Percentiles rank a stretch among this genome's conserved stretches.
Evolutionary conservation across 2,329 filamentous ascomycete species (phyloP).

Genomic region (Phaeoacremonium minimum): DNA sequence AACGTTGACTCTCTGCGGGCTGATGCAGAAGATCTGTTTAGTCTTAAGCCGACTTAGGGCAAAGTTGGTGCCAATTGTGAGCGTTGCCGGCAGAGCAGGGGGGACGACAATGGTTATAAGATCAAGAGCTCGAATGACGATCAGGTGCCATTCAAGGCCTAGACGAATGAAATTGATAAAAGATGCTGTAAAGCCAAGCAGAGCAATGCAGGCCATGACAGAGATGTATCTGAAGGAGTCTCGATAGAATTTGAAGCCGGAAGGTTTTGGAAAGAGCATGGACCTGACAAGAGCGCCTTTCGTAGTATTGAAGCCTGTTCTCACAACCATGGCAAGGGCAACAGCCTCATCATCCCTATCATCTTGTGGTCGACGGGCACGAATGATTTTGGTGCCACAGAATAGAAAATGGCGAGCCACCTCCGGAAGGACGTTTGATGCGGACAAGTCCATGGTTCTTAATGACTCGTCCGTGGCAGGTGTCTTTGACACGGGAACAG

Average conservation of each 20-base stretch:
- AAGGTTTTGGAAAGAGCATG: conserved; percentile 98
- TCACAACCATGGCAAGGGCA: conserved; percentile 84
- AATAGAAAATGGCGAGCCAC: conserved; percentile 89
- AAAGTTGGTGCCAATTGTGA: conserved; percentile 96
- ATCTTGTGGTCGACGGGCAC: conserved; percentile 83
- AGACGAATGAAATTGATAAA: conserved; percentile 90
- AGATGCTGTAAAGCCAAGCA: conserved; percentile 83
- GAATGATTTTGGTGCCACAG: conserved; percentile 91
- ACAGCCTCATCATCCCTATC: conserved; percentile 83
- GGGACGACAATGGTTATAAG: conserved; percentile 97
- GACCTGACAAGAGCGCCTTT: conserved; percentile 94
- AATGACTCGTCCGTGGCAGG: conserved; percentile 79
- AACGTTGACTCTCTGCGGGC: conserved; percentile 93
- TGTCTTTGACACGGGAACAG: conserved; percentile 90
- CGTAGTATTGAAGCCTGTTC: conserved; percentile 95
- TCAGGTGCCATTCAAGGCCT: conserved; percentile 79
- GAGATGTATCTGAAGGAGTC: conserved; percentile 98
- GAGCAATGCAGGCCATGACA: conserved; percentile 86
- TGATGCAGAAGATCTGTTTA: conserved; percentile 95
- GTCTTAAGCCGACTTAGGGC: conserved; percentile 80
- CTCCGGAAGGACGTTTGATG: conserved; percentile 77
- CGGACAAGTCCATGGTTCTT: conserved; percentile 69
- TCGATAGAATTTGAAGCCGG: conserved; percentile 96
- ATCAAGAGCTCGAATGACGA: conserved; percentile 87
- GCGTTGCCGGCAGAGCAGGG: conserved; percentile 86